phyloP scores from a whole-genome alignment of 2,329 filamentous ascomycete genomes.

The Hyphodiscus sp. region DNA sequence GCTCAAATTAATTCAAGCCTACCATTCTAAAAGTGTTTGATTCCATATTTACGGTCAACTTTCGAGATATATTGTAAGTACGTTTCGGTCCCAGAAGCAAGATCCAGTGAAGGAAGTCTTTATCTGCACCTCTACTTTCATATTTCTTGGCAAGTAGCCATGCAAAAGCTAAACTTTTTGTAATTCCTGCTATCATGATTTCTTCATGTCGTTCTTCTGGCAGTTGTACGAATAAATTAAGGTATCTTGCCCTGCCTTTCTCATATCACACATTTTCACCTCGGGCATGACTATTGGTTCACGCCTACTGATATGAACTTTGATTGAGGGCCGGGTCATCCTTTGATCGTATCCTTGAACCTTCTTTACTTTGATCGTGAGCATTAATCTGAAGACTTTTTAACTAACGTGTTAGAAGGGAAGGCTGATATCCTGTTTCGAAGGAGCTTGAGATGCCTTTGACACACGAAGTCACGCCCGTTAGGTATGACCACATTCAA shows the following conservation, averaged over 20 bases:
- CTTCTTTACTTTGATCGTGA: background rate
- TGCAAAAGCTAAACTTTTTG: too few relatives aligned
- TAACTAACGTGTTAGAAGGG: background rate
- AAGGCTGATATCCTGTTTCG: background rate
- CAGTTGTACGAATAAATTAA: too few relatives aligned
- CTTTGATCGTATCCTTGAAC: background rate
- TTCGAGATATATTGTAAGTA: too few relatives aligned
- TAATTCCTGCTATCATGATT: too few relatives aligned
- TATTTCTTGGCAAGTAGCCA: too few relatives aligned
- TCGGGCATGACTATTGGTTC: background rate
- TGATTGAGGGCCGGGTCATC: background rate
- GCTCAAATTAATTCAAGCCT: background rate
- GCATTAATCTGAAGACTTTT: background rate
- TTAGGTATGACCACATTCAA: background rate
- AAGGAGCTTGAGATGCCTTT: background rate
- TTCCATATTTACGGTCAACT: background rate
- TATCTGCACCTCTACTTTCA: too few relatives aligned
- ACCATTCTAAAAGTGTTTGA: background rate
- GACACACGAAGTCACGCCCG: background rate
- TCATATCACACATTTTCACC: background rate
- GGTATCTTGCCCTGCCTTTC: background rate
- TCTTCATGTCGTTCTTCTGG: too few relatives aligned
- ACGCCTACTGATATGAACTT: background rate
- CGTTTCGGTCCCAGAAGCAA: too few relatives aligned
- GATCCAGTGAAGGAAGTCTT: too few relatives aligned